These are phyloP conservation scores for Mycotypha africana DNA, from an alignment of 371 early-diverging fungal genomes.

Conservation along the genomic window DNA sequence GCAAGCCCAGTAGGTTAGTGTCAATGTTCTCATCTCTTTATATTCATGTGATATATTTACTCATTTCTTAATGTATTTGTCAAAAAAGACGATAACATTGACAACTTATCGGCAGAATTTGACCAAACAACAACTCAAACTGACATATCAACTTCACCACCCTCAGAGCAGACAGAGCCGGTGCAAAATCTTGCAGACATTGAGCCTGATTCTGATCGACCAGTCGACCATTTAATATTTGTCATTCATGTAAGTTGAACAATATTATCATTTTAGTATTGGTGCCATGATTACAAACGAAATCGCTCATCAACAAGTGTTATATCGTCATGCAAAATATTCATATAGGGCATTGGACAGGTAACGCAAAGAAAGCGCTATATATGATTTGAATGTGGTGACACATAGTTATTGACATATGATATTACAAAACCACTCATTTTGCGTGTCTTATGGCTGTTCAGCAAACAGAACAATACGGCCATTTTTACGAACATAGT, in stretches of 20 bases:
- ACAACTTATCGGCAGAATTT: neutral
- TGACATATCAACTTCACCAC: too few relatives aligned
- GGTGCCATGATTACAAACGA: too few relatives aligned
- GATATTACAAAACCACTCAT: too few relatives aligned
- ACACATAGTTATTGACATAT: conserved; percentile 6
- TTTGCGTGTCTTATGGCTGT: too few relatives aligned
- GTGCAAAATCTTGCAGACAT: conserved; percentile 7
- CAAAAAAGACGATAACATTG: neutral
- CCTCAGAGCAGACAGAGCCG: neutral
- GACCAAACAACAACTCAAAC: neutral
- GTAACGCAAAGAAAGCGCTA: conserved; percentile 20
- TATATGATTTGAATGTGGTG: too few relatives aligned
- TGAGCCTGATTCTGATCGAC: conserved; percentile 18
- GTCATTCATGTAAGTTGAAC: conserved; percentile 51
- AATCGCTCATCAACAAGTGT: too few relatives aligned
- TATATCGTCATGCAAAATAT: too few relatives aligned
- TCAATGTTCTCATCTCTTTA: too few relatives aligned
- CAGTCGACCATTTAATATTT: conserved; percentile 47
- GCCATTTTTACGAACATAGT: conserved; percentile 53
- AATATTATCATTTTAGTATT: too few relatives aligned
- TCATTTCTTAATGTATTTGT: too few relatives aligned
- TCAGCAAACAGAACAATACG: conserved; percentile 54
- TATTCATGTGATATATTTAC: too few relatives aligned
- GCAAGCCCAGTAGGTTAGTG: conserved; percentile 17
- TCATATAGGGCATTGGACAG: conserved; percentile 68